phyloP scores from a whole-genome alignment of 768 basidiomycete genomes.

The Boletus coccyginus region DNA sequence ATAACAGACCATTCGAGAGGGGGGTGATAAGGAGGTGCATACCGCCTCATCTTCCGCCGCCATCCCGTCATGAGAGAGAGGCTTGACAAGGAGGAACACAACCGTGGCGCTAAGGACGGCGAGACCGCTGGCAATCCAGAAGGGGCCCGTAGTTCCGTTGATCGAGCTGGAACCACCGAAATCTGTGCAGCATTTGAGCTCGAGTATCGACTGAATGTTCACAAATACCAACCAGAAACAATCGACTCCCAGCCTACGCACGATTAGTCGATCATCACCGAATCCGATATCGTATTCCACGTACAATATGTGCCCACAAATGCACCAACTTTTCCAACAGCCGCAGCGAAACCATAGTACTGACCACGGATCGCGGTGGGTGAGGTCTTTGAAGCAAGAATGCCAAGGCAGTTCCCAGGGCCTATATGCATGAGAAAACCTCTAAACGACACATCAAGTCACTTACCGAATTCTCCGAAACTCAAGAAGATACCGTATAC shows the following conservation, averaged over 20 bases:
- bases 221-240: conserved; percentile 47
- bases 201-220: neutral
- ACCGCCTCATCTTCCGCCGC: conserved; percentile 66
- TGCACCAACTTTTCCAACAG: conserved; percentile 81
- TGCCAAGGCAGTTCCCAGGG: conserved; percentile 83
- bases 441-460: neutral
- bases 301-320: conserved; percentile 80
- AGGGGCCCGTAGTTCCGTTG: conserved; percentile 77
- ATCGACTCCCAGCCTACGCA: conserved; percentile 61
- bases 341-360: conserved; percentile 84
- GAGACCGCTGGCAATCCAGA: conserved; percentile 85
- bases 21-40: conserved; percentile 18
- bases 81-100: conserved; percentile 69
- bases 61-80: conserved; percentile 79
- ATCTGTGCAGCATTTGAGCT: conserved; percentile 29
- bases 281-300: conserved; percentile 21
- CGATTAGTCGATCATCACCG: conserved; percentile 2
- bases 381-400: conserved; percentile 81
- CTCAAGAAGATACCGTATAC: conserved; percentile 90
- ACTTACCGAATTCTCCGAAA: conserved; percentile 78
- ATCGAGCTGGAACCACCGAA: conserved; percentile 55
- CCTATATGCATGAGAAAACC: conserved; percentile 34
- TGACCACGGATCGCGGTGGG: conserved; percentile 87
- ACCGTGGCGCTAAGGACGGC: conserved; percentile 76
- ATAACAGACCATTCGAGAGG: neutral